Percentiles rank a stretch among this genome's conserved stretches.
These are phyloP conservation scores for Fusarium cicatricum DNA, from an alignment of 2,329 filamentous ascomycete species.

Conservation along the genomic window DNA sequence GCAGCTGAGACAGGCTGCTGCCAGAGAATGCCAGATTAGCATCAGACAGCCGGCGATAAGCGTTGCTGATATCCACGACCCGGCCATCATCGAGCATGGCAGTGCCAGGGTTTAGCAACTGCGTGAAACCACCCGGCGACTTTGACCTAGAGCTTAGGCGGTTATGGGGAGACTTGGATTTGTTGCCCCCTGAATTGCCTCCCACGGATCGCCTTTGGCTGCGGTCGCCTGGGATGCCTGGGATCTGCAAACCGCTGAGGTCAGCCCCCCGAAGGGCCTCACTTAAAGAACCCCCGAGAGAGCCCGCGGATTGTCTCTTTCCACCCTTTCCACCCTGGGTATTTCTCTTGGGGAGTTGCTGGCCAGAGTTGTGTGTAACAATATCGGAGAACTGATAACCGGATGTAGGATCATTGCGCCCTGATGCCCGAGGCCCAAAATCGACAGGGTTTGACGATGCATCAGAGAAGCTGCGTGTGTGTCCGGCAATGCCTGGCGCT, in stretches of 20 bases:
- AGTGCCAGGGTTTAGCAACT: constrained; percentile 44
- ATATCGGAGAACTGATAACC: constrained; percentile 71
- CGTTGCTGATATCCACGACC: constrained; percentile 71
- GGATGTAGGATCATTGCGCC: constrained; percentile 54
- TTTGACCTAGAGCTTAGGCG: constrained; percentile 54
- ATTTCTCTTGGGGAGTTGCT: constrained; percentile 59
- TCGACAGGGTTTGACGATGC: constrained; percentile 57
- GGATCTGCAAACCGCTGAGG: constrained; percentile 58
- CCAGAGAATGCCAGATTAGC: constrained; percentile 71
- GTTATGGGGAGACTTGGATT: constrained; percentile 63
- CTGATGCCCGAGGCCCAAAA: constrained; percentile 50
- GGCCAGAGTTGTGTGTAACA: constrained; percentile 60
- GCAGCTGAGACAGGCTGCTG: constrained; percentile 68
- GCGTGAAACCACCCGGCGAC: constrained; percentile 44
- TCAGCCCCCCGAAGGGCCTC: constrained; percentile 64
- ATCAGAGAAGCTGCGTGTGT: constrained; percentile 64
- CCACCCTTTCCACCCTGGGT: constrained; percentile 50
- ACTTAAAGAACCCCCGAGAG: constrained; percentile 56
- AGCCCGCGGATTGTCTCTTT: constrained; percentile 46
- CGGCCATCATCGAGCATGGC: constrained; percentile 67
- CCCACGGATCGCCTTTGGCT: constrained; percentile 53
- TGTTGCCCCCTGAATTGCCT: constrained; percentile 48
- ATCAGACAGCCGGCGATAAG: constrained; percentile 76
- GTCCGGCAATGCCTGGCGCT: constrained; percentile 32
- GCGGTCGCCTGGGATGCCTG: constrained; percentile 57